A percentile compares a stretch with the other conserved stretches of the same genome.
Evolutionary conservation across 2,329 filamentous ascomycete genomes (phyloP).

Genomic region (Colletotrichum viniferum): DNA sequence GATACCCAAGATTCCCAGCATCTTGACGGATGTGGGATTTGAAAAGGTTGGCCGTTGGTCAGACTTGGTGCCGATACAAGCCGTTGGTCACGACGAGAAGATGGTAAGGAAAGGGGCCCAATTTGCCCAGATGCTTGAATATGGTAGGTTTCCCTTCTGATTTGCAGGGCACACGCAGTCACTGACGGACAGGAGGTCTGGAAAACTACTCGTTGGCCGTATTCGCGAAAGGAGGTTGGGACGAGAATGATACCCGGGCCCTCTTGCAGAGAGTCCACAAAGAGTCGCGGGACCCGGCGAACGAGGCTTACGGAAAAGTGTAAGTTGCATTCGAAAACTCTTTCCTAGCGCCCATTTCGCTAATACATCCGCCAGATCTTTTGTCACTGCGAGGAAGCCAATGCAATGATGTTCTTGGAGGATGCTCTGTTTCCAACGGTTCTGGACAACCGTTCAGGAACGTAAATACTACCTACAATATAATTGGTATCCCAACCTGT

Average conservation of each 20-base stretch:
- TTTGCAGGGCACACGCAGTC: not conserved
- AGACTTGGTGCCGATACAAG: conserved; percentile 45
- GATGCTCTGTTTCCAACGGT: not conserved
- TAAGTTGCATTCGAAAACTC: conserved; percentile 25
- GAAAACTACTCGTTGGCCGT: conserved; percentile 37
- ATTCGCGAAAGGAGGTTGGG: conserved; percentile 35
- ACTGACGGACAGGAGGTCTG: conserved; percentile 5
- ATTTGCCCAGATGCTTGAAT: conserved; percentile 39
- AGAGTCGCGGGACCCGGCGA: conserved; percentile 33
- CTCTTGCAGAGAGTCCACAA: conserved; percentile 33
- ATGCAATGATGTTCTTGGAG: not conserved
- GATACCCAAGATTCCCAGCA: conserved; percentile 35
- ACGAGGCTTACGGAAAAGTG: conserved; percentile 35
- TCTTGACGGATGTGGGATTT: conserved; percentile 41
- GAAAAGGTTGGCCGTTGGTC: conserved; percentile 42
- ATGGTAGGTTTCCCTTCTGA: conserved; percentile 30
- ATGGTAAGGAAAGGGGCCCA: conserved; percentile 39
- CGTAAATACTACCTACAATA: not conserved
- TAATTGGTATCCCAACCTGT: not conserved
- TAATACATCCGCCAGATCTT: not conserved
- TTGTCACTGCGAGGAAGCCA: conserved; percentile 21
- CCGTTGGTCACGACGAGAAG: conserved; percentile 44
- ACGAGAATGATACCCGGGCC: conserved; percentile 33
- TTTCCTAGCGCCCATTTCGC: not conserved
- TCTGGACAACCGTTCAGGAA: not conserved